Evolutionary conservation across 441 rosid genomes (phyloP), one percentile per base, ranked within the genome.

Genomic region (Jatropha multifida): DNA sequence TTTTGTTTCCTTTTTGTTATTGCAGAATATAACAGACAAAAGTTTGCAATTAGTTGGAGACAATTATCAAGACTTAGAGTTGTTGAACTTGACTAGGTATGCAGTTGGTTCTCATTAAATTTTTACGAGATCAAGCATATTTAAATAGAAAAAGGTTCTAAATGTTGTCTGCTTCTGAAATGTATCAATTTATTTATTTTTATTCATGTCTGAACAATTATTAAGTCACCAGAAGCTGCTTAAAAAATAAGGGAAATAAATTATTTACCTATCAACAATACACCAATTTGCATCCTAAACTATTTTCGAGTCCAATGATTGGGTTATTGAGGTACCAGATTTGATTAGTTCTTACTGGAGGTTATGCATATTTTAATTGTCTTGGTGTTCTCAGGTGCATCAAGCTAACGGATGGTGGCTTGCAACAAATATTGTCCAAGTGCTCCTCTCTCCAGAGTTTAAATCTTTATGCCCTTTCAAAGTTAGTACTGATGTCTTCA

Each of bases 401-500:
- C 90, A 93, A 88, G 87, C 77, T 93, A 60, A 90, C 97, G 44
- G 96, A 93, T 83, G 82, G 71, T 77, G 97, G 98, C 79, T 86
- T 94, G 92, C 87, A 72, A 73, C 85, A 85, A n/a, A 84, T 91
- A 78, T 81, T 90, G 75, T 76, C 80, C 23, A 89, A 84, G 80
- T 91, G 98, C 83, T 86, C 80, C 20, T 76, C 73, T 78, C 90
- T 94, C 64, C 88, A 81, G 46, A 85, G 81, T 81, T 84, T 94
- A 83, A 93, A 94, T 80, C 92, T 94, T 74, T 94, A 94, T 74
- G 99, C 99, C 71, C 93, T 94, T 69, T 91, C 99, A 67, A 77
- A 89, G 99, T 91, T 76, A 71, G 77, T 61, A 40, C 62, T 52
- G 72, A 64, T 66, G 26, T 76, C 52, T 20, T 64, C 8, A 6